These are phyloP conservation scores for Saccharomycopsis oosterbeekiorum DNA, from an alignment of 805 yeast species.

Conservation along the genomic window DNA sequence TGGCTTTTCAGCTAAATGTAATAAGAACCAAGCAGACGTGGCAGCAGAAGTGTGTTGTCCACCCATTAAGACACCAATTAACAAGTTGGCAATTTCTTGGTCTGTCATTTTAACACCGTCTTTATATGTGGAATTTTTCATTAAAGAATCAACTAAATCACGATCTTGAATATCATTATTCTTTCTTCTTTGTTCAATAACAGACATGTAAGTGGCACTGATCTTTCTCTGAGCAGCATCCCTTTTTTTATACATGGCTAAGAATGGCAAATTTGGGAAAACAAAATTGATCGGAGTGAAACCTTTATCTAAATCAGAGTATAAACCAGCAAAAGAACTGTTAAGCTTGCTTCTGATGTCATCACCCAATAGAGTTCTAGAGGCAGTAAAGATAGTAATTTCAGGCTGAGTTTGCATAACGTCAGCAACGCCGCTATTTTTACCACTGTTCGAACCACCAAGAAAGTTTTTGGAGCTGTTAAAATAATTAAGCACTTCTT, in stretches of 20 bases:
- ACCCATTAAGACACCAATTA: conserved; percentile 96
- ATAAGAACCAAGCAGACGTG: conserved; percentile 88
- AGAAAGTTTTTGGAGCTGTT: conserved; percentile 40
- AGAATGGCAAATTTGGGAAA: conserved; percentile 87
- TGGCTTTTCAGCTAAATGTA: conserved; percentile 84
- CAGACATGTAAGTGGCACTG: conserved; percentile 67
- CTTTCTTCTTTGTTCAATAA: conserved; percentile 64
- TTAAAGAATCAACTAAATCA: conserved; percentile 81
- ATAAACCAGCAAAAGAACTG: conserved; percentile 73
- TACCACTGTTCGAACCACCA: conserved; percentile 22
- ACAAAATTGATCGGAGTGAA: conserved; percentile 94
- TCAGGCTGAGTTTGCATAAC: conserved; percentile 87
- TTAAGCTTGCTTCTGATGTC: conserved; percentile 81
- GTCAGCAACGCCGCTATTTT: conserved; percentile 41
- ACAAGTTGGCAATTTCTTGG: conserved; percentile 83
- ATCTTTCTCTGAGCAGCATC: conserved; percentile 82
- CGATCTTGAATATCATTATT: conserved; percentile 72
- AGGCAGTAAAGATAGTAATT: conserved; percentile 92
- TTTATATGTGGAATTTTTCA: conserved; percentile 76
- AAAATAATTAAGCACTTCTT: conserved; percentile 66
- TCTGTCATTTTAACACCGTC: conserved; percentile 95
- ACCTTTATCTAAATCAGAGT: conserved; percentile 90
- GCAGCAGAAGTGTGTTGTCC: conserved; percentile 98
- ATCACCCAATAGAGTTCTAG: conserved; percentile 82
- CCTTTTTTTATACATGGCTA: conserved; percentile 64